Conservation (phyloP, 2,329 filamentous ascomycete genomes). For the Cordyceps fumosorosea region DNA sequence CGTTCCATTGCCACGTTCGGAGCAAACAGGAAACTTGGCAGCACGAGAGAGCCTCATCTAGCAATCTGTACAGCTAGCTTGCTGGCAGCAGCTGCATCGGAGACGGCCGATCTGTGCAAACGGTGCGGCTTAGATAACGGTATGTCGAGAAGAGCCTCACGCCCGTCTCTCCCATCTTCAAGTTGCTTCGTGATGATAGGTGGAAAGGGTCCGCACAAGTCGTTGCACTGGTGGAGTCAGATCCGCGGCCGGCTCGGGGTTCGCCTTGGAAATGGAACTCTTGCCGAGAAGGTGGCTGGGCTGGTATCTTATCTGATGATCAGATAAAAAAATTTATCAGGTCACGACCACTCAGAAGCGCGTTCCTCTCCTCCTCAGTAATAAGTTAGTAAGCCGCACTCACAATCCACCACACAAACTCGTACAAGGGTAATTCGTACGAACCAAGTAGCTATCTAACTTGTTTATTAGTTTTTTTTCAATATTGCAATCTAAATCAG, state of each 20-base stretch:
- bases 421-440: too few relatives aligned
- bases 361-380: too few relatives aligned
- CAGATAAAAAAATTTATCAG: constrained; percentile 18
- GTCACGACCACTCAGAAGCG: constrained; percentile 5
- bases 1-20: neutral
- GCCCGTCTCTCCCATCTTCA: too few relatives aligned
- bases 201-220: neutral
- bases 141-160: neutral
- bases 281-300: neutral
- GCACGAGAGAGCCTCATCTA: neutral
- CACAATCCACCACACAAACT: neutral
- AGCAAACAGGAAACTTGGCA: constrained; percentile 3
- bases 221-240: neutral
- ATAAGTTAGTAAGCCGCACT: neutral
- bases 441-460: too few relatives aligned
- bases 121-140: neutral
- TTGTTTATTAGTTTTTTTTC: neutral
- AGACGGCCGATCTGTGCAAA: neutral
- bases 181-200: neutral
- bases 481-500: neutral
- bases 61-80: neutral
- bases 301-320: constrained; percentile 19
- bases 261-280: constrained; percentile 7
- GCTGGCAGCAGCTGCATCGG: neutral
- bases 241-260: neutral